phyloP scores from a whole-genome alignment of 2,329 filamentous ascomycete species.

The Pestalotiopsis sp. region DNA sequence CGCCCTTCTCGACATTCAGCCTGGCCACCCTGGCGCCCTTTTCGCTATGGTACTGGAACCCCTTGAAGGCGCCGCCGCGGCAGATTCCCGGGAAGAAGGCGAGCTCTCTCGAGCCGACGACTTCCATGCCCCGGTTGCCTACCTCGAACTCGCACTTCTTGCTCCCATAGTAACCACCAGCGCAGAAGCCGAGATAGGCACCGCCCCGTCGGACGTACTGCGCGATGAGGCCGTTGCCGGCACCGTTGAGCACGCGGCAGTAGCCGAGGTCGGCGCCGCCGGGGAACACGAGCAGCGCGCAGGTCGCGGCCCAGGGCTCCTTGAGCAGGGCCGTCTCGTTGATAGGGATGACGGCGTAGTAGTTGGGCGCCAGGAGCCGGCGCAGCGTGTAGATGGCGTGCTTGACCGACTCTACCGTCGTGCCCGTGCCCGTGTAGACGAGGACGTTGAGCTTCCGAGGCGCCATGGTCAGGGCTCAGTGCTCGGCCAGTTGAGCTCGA shows the following conservation, averaged over 20 bases:
- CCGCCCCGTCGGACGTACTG: conserved; percentile 87
- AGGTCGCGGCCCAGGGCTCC: conserved; percentile 87
- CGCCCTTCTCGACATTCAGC: conserved; percentile 62
- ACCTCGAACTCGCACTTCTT: conserved; percentile 88
- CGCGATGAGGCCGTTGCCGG: conserved; percentile 80
- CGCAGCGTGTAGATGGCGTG: conserved; percentile 88
- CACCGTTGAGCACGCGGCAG: conserved; percentile 82
- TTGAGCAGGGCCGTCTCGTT: conserved; percentile 77
- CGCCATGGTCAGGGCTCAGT: conserved; percentile 50
- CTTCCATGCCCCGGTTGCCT: conserved; percentile 77
- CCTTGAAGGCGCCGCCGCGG: conserved; percentile 81
- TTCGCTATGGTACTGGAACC: conserved; percentile 90
- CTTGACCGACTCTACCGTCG: conserved; percentile 82
- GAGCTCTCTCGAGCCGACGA: conserved; percentile 81
- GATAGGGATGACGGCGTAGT: conserved; percentile 92
- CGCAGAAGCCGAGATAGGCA: conserved; percentile 86
- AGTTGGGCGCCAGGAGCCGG: conserved; percentile 82
- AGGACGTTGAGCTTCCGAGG: conserved; percentile 81
- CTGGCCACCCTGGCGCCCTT: conserved; percentile 73
- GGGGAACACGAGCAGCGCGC: conserved; percentile 86
- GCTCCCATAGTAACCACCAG: conserved; percentile 89
- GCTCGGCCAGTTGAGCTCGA: not conserved
- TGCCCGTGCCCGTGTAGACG: conserved; percentile 90
- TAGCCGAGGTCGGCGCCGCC: conserved; percentile 94
- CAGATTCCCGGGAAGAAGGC: conserved; percentile 86